Conservation (phyloP, 192 early-diverging fungal species). For the Coemansia sp. region DNA sequence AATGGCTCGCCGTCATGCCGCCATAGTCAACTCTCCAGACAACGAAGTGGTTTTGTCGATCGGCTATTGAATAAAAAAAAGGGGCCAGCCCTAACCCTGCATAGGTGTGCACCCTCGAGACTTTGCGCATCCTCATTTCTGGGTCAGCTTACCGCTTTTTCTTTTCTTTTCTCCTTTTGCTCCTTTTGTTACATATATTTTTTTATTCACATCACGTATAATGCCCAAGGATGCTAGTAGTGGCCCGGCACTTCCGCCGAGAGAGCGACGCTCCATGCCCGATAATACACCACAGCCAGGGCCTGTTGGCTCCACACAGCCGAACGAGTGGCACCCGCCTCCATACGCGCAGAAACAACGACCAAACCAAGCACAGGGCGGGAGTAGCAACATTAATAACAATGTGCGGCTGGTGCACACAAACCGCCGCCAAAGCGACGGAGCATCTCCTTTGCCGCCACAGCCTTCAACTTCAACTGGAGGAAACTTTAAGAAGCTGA, state of each 20-base stretch:
- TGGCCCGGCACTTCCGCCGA: not conserved
- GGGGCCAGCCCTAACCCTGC: no score
- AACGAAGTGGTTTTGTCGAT: conserved; percentile 34
- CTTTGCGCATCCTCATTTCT: not conserved
- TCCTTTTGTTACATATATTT: not conserved
- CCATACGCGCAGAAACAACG: not conserved
- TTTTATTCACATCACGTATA: not conserved
- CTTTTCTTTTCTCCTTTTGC: not conserved
- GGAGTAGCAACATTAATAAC: not conserved
- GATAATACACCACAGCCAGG: not conserved
- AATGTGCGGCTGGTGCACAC: not conserved
- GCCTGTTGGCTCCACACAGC: not conserved
- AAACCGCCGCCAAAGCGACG: not conserved
- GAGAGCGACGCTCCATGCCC: conserved; percentile 5
- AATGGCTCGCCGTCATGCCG: conserved; percentile 12
- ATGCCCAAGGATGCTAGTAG: not conserved
- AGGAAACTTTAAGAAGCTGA: conserved; percentile 13
- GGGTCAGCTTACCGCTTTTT: not conserved
- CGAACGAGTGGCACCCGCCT: not conserved
- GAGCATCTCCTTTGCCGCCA: not conserved
- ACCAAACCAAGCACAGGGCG: not conserved
- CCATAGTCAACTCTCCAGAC: conserved; percentile 22
- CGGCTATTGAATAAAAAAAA: conserved; percentile 15
- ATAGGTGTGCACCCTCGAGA: no score
- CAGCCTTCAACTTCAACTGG: conserved; percentile 1